Percentiles rank a stretch among this genome's conserved stretches.
These are phyloP conservation scores for Citrus glauca DNA, from an alignment of 345 rosid genomes.

Conservation along the genomic window DNA sequence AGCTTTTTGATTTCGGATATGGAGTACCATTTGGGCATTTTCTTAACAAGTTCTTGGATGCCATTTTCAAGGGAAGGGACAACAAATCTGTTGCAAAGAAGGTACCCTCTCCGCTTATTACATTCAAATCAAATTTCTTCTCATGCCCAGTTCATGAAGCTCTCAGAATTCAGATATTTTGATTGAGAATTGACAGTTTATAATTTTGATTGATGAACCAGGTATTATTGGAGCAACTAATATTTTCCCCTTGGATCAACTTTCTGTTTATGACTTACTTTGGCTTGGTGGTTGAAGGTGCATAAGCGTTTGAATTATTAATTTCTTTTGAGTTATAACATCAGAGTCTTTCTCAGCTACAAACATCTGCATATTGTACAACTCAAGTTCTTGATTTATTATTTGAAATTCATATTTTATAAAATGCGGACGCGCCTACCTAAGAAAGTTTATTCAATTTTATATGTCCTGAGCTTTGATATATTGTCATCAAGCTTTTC, in stretches of 20 bases:
- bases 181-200: not conserved
- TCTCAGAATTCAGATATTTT: not conserved
- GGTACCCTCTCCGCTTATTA: slow-evolving; percentile 28
- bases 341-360: not conserved
- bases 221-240: slow-evolving; percentile 84
- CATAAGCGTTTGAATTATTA: not conserved
- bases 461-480: not conserved
- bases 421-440: too few species aligned
- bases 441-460: too few species aligned
- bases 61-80: slow-evolving; percentile 64
- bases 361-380: not conserved
- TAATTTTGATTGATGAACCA: slow-evolving; percentile 14
- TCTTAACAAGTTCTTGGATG: slow-evolving; percentile 74
- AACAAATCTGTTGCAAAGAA: slow-evolving; percentile 73
- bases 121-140: not conserved
- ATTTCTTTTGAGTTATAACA: not conserved
- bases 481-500: not conserved
- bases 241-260: slow-evolving; percentile 84
- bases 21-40: slow-evolving; percentile 89
- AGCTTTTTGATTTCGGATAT: slow-evolving; percentile 82
- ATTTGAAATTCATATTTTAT: too few species aligned
- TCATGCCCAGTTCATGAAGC: not conserved
- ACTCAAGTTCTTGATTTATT: too few species aligned
- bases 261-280: slow-evolving; percentile 75
- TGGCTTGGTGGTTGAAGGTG: slow-evolving; percentile 90